Percentiles rank a stretch among this genome's conserved stretches.
Evolutionary conservation across 1,139 yeast species (phyloP).

Genomic region (Protomyces arabidopsidicola): DNA sequence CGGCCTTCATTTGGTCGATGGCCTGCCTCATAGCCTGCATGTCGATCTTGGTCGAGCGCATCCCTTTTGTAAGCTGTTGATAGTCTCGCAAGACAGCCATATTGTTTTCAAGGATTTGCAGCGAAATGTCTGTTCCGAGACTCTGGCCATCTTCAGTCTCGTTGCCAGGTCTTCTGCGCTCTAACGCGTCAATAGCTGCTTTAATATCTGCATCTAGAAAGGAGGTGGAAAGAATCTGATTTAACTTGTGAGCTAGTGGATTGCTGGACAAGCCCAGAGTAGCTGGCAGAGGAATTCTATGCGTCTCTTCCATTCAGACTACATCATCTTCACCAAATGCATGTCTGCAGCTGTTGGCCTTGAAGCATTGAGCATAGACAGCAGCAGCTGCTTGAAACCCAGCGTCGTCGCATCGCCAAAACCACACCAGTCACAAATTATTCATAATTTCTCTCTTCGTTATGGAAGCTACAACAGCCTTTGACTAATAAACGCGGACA

Average conservation of each 20-base stretch:
- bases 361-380: too few relatives aligned
- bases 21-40: background rate
- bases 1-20: conserved; percentile 1
- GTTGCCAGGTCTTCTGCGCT: conserved; percentile 36
- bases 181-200: conserved; percentile 40
- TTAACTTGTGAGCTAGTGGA: conserved; percentile 19
- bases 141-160: conserved; percentile 48
- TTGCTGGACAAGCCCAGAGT: conserved; percentile 3
- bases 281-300: conserved; percentile 4
- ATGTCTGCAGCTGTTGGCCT: too few relatives aligned
- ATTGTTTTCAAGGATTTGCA: conserved; percentile 63
- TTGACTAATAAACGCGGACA: background rate
- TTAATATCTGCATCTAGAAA: conserved; percentile 41
- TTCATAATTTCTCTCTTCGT: background rate
- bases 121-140: conserved; percentile 64
- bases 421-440: background rate
- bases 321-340: background rate
- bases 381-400: too few relatives aligned
- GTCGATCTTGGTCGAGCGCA: conserved; percentile 1
- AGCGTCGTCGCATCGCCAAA: too few relatives aligned
- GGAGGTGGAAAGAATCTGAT: conserved; percentile 40
- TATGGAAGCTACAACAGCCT: too few relatives aligned
- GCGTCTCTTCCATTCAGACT: background rate
- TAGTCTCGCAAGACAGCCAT: conserved; percentile 57
- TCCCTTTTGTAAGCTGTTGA: conserved; percentile 38